Percentiles rank a stretch among this genome's conserved stretches.
Evolutionary conservation across 2,329 filamentous ascomycete genomes (phyloP).

Genomic region (Cytospora leucostoma): DNA sequence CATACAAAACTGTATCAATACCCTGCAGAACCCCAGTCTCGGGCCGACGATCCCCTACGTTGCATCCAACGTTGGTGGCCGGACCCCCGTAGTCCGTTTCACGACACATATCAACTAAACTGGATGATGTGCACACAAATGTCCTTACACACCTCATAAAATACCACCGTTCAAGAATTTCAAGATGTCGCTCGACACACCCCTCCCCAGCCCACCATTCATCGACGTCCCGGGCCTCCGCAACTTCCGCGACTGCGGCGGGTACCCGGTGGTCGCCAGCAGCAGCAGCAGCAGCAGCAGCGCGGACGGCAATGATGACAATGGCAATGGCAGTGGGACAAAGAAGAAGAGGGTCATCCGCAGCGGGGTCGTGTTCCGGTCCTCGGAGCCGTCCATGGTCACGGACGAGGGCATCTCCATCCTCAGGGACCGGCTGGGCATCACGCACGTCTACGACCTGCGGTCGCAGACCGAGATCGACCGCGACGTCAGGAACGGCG

Average conservation of each 20-base stretch:
- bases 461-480: conserved; percentile 63
- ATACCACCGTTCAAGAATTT: neutral
- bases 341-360: conserved; percentile 45
- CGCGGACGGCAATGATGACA: conserved; percentile 4
- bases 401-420: conserved; percentile 53
- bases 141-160: neutral
- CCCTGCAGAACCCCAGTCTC: too few species aligned
- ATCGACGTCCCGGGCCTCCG: conserved; percentile 56
- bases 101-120: too few species aligned
- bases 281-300: conserved; percentile 23
- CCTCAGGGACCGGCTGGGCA: conserved; percentile 54
- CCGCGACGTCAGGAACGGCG: conserved; percentile 36
- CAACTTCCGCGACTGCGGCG: conserved; percentile 71
- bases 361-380: conserved; percentile 62
- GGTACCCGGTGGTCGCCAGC: conserved; percentile 48
- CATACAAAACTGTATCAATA: too few species aligned
- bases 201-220: conserved; percentile 49
- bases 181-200: conserved; percentile 4
- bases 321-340: too few species aligned
- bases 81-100: too few species aligned
- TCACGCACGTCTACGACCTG: conserved; percentile 69
- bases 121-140: too few species aligned
- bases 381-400: conserved; percentile 64
- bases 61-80: too few species aligned
- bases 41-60: too few species aligned